phyloP scores from a whole-genome alignment of 108 stramenopile species.

The Aurantiochytrium sp. region DNA sequence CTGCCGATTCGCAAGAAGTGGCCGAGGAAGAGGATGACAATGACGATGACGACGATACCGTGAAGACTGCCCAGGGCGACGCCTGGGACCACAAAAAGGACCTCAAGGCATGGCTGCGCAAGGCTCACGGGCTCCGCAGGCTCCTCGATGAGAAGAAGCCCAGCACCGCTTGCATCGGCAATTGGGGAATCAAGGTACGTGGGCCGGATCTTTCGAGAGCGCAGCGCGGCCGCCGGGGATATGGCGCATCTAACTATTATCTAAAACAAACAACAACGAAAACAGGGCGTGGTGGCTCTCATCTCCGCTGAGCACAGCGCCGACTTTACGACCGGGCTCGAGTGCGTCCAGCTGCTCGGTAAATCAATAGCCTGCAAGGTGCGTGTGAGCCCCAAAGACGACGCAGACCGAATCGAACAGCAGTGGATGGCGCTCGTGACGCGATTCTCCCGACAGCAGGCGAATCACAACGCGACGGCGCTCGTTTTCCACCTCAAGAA shows the following conservation, averaged over 20 bases:
- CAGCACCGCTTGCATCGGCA: slow-evolving; percentile 3
- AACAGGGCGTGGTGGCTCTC: neutral
- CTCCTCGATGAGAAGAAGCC: neutral
- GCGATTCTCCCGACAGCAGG: neutral
- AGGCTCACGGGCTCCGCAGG: neutral
- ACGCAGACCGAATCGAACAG: neutral
- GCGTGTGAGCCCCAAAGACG: neutral
- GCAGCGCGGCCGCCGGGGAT: no score
- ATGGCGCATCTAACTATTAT: no score
- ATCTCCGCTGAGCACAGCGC: neutral
- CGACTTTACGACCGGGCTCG: neutral
- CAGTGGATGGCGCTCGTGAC: neutral
- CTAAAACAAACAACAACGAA: no score
- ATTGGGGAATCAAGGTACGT: slow-evolving; percentile 21
- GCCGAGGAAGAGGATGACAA: neutral
- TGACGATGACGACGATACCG: neutral
- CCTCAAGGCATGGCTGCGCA: slow-evolving; percentile 1
- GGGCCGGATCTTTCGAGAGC: no score
- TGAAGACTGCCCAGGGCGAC: neutral
- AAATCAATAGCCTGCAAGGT: neutral
- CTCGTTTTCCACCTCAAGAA: neutral
- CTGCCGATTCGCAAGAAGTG: neutral
- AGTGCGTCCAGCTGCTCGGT: neutral
- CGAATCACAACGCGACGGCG: neutral
- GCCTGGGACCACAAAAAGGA: neutral